Conservation (phyloP, 2,329 filamentous ascomycete species). For the Neoscytalidium dimidiatum region DNA sequence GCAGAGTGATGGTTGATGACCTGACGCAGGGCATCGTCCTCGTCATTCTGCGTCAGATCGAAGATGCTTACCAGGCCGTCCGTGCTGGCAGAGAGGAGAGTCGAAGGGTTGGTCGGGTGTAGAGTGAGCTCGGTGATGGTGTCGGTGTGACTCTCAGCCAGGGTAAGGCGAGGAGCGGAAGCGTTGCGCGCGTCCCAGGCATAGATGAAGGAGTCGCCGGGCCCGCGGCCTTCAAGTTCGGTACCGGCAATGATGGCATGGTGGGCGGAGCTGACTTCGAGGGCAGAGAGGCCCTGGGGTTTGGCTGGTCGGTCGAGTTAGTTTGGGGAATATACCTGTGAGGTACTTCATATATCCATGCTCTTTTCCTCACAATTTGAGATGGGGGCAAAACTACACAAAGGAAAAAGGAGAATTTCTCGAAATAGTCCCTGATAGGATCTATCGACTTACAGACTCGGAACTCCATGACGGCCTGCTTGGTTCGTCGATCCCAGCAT, state of each 20-base stretch:
- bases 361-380: background rate
- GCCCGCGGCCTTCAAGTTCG: constrained; percentile 61
- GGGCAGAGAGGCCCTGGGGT: constrained; percentile 60
- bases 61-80: constrained; percentile 79
- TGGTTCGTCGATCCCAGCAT: constrained; percentile 65
- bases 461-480: constrained; percentile 45
- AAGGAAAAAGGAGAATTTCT: background rate
- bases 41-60: constrained; percentile 63
- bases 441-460: constrained; percentile 33
- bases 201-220: constrained; percentile 39
- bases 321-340: background rate
- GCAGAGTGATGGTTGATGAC: constrained; percentile 77
- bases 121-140: constrained; percentile 63
- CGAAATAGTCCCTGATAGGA: background rate
- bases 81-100: constrained; percentile 75
- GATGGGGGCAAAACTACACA: too few relatives aligned
- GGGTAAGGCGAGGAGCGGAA: constrained; percentile 37
- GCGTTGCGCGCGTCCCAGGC: constrained; percentile 43
- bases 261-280: constrained; percentile 60
- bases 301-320: constrained; percentile 40
- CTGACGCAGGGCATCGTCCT: constrained; percentile 76
- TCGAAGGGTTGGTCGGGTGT: constrained; percentile 60
- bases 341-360: background rate
- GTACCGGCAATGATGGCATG: constrained; percentile 71
- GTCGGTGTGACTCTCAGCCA: constrained; percentile 55